Percentiles rank a stretch among this genome's conserved stretches.
Conservation (phyloP, 345 rosid genomes). For the Heritiera littoralis region DNA sequence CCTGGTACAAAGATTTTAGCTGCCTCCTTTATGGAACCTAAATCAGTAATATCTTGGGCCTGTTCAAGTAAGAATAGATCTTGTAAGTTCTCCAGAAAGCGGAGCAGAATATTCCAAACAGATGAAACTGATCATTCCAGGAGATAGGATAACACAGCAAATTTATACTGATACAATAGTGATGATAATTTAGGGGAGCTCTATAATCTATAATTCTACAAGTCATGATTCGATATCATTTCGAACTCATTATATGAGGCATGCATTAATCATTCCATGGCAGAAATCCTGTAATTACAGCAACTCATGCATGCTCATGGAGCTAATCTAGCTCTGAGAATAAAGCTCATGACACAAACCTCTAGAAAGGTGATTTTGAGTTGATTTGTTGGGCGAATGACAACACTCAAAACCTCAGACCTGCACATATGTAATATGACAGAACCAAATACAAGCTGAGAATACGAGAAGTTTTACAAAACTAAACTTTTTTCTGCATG, state of each 20-base stretch:
- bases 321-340: constrained; percentile 4
- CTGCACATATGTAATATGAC: constrained; percentile 46
- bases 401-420: constrained; percentile 76
- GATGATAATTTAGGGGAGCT: too few species aligned
- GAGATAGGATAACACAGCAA: neutral
- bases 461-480: neutral
- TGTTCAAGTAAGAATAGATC: constrained; percentile 35
- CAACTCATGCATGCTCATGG: neutral
- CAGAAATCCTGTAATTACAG: neutral
- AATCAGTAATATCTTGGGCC: constrained; percentile 81
- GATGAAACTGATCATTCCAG: constrained; percentile 13
- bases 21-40: constrained; percentile 86
- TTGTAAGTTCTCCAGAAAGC: constrained; percentile 20
- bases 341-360: constrained; percentile 39
- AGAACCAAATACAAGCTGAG: neutral
- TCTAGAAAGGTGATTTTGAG: constrained; percentile 96
- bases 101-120: neutral
- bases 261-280: neutral
- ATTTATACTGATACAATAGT: neutral
- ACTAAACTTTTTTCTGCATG: neutral
- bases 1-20: constrained; percentile 89
- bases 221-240: neutral
- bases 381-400: constrained; percentile 72
- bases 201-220: neutral
- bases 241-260: neutral